Evolutionary conservation across 2,329 filamentous ascomycete genomes (phyloP), one percentile per base, ranked within the genome.

Genomic region (Bipolaris bicolor): DNA sequence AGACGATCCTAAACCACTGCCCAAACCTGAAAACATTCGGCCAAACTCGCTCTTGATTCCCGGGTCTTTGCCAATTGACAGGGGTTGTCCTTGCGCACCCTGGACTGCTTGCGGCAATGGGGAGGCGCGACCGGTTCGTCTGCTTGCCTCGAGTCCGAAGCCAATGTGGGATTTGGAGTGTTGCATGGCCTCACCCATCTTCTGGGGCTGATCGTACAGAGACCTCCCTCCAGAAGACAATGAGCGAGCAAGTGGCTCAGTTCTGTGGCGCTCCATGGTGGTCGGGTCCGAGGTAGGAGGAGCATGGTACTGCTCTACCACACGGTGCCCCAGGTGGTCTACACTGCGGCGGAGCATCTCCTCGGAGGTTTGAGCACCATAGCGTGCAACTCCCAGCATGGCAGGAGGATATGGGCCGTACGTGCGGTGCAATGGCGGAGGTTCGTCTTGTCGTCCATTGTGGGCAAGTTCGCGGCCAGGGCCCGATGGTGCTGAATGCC

Each of bases 1-100:
- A 1, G 82, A 79, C 10, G 79, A 79, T 29, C 86, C 85, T 16
- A 88, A 81, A 34, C 88, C 88, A 73, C 86, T 88, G 15, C 88
- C 93, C 64, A 98, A 92, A n/a, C 94, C 94, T 16, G 91, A 92
- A 77, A 97, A 97, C 83, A 97, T 96, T 61, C 92, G 88, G 26
- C 93, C 93, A 73, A 97, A 93, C 74, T 97, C 94, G 72, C 88
- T 96, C 81, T 97, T 97, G 71, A 97, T 96, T 41, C 90, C 90
- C 10, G 92, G 90, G 74, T 97, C 92, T 15, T 89, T 90, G 13
- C 88, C 86, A 5, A 92, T 91, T 3, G 90, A 91, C 51, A 90
- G 84, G 37, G 90, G 85, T 67, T 92, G 90, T 15, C 89, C 87
- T 74, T 97, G 93, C 1, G 91, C 93, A 20, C 94, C 94, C 72